A percentile compares a stretch with the other conserved stretches of the same genome.
These are phyloP conservation scores for Candida lessepsii DNA, from an alignment of 805 yeast genomes.

Conservation along the genomic window DNA sequence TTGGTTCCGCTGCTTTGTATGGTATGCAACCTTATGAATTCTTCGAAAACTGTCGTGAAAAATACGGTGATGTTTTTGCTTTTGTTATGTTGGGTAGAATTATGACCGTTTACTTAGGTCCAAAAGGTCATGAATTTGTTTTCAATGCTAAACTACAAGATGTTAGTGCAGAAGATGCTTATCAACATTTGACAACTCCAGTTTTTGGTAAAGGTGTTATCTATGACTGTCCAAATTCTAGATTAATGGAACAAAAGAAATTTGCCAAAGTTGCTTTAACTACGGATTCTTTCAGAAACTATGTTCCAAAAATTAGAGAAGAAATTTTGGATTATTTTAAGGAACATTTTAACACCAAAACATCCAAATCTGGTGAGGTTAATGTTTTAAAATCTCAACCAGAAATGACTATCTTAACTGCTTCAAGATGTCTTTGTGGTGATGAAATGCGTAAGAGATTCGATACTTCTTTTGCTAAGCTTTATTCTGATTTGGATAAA, in stretches of 20 bases:
- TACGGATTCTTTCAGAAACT: conserved; percentile 73
- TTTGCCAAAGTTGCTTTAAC: conserved; percentile 90
- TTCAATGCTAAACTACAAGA: conserved; percentile 85
- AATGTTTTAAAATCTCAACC: conserved; percentile 85
- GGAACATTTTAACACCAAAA: conserved; percentile 48
- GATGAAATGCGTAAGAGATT: conserved; percentile 85
- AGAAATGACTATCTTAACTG: conserved; percentile 94
- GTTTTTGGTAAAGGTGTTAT: conserved; percentile 97
- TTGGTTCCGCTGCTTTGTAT: conserved; percentile 84
- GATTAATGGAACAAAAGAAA: conserved; percentile 97
- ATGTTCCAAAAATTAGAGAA: conserved; percentile 84
- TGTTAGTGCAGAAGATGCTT: conserved; percentile 96
- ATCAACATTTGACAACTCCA: conserved; percentile 96
- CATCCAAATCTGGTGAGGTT: conserved; percentile 45
- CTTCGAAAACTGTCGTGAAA: conserved; percentile 71
- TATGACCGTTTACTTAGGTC: conserved; percentile 95
- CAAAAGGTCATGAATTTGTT: conserved; percentile 96
- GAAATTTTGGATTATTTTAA: conserved; percentile 71
- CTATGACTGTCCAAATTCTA: conserved; percentile 91
- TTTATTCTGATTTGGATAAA: conserved; percentile 89
- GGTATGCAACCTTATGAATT: conserved; percentile 95
- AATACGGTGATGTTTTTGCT: conserved; percentile 91
- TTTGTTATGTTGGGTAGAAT: conserved; percentile 85
- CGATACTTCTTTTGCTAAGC: conserved; percentile 76
- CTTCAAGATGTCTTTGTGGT: conserved; percentile 88